These are phyloP conservation scores for Setaria viridis DNA, from an alignment of 202 grass and related monocot genomes.

Conservation along the genomic window DNA sequence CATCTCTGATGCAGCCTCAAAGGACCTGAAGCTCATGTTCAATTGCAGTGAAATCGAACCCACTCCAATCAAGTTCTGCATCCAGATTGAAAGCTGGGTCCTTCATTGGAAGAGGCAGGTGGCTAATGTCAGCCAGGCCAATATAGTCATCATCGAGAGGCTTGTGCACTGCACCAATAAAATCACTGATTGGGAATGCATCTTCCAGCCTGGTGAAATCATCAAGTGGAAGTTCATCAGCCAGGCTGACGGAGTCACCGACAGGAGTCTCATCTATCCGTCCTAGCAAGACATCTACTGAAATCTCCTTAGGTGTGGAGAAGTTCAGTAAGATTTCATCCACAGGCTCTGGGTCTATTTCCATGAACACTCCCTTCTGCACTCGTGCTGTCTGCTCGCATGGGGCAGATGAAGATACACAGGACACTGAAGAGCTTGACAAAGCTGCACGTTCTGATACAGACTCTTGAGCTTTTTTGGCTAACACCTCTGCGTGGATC, in stretches of 20 bases:
- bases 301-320: slow-evolving; percentile 31
- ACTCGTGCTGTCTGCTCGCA: slow-evolving; percentile 25
- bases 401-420: slow-evolving; percentile 36
- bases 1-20: slow-evolving; percentile 16
- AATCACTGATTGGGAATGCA: slow-evolving; percentile 42
- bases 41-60: slow-evolving; percentile 36
- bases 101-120: slow-evolving; percentile 39
- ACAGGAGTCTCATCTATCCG: slow-evolving; percentile 40
- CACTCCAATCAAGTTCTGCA: slow-evolving; percentile 45
- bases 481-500: slow-evolving; percentile 40
- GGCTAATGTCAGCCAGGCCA: slow-evolving; percentile 52
- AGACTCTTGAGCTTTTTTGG: slow-evolving; percentile 25
- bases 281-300: slow-evolving; percentile 29
- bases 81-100: slow-evolving; percentile 47
- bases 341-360: neutral
- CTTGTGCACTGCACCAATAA: neutral
- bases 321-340: slow-evolving; percentile 32
- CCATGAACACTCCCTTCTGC: slow-evolving; percentile 15
- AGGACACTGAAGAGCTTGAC: slow-evolving; percentile 46
- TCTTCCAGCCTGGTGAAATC: slow-evolving; percentile 34
- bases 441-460: slow-evolving; percentile 22
- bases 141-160: slow-evolving; percentile 39
- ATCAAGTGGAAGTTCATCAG: slow-evolving; percentile 36
- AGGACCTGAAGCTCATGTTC: slow-evolving; percentile 35
- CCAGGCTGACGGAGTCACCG: slow-evolving; percentile 12